Evolutionary conservation across 306 rosid species (phyloP).

Genomic region (Vigna trinervia): DNA sequence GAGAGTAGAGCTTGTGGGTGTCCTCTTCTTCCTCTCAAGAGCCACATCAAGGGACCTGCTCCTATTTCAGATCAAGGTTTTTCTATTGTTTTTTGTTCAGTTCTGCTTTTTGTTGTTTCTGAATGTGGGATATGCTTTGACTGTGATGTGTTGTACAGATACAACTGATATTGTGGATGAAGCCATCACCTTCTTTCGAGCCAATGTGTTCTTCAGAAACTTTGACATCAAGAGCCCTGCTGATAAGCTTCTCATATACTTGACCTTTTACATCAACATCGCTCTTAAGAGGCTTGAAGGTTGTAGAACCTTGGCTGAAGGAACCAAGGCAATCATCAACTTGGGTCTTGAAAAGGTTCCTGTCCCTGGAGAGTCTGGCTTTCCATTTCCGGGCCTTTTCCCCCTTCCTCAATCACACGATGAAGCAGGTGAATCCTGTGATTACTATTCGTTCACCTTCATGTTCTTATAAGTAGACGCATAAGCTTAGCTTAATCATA

Average conservation of each 20-base stretch:
- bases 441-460: slow-evolving; percentile 8
- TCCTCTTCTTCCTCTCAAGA: slow-evolving; percentile 90
- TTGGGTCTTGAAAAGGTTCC: slow-evolving; percentile 93
- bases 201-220: slow-evolving; percentile 97
- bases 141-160: slow-evolving; percentile 58
- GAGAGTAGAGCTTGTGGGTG: slow-evolving; percentile 88
- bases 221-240: slow-evolving; percentile 94
- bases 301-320: slow-evolving; percentile 95
- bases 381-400: slow-evolving; percentile 93
- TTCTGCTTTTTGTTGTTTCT: slow-evolving; percentile 5
- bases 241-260: slow-evolving; percentile 91
- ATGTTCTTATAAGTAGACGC: not conserved
- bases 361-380: slow-evolving; percentile 86
- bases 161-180: slow-evolving; percentile 94
- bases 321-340: slow-evolving; percentile 92
- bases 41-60: slow-evolving; percentile 93
- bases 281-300: slow-evolving; percentile 96
- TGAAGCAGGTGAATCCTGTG: slow-evolving; percentile 79
- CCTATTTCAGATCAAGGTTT: slow-evolving; percentile 66
- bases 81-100: slow-evolving; percentile 26
- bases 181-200: slow-evolving; percentile 92
- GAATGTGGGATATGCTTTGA: slow-evolving; percentile 39
- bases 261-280: slow-evolving; percentile 86
- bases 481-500: slow-evolving; percentile 23
- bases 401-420: slow-evolving; percentile 74